Evolutionary conservation across 306 rosid genomes (phyloP).

Genomic region (Heteromeles arbutifolia): DNA sequence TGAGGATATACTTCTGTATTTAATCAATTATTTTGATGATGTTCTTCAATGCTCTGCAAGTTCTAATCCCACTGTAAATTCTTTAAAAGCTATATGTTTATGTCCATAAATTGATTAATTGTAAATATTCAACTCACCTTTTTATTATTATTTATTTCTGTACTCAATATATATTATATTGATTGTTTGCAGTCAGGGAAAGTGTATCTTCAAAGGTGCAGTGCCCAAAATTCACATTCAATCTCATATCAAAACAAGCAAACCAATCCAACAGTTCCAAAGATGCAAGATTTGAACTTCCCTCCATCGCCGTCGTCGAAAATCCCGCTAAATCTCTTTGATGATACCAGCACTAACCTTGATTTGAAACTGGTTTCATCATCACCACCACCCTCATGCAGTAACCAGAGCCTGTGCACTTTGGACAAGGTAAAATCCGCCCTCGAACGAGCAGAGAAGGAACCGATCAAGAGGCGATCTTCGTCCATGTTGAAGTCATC

Average conservation of each 20-base stretch:
- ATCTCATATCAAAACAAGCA: constrained; percentile 31
- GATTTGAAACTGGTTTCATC: constrained; percentile 63
- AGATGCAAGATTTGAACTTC: constrained; percentile 62
- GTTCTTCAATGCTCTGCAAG: constrained; percentile 28
- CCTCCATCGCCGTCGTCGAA: constrained; percentile 60
- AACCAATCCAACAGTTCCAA: constrained; percentile 36
- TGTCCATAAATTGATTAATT: constrained; percentile 14
- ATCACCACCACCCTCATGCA: constrained; percentile 31
- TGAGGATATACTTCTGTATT: not conserved
- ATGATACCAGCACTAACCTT: constrained; percentile 49
- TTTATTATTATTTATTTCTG: not conserved
- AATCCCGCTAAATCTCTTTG: constrained; percentile 53
- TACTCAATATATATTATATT: not conserved
- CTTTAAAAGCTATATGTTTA: constrained; percentile 10
- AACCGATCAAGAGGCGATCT: constrained; percentile 51
- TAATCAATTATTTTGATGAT: constrained; percentile 2
- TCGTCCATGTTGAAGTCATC: constrained; percentile 51
- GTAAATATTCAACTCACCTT: not conserved
- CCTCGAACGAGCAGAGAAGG: constrained; percentile 88
- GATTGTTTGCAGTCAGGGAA: constrained; percentile 73
- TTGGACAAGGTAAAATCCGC: constrained; percentile 94
- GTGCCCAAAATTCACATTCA: constrained; percentile 25
- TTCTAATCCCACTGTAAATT: constrained; percentile 15
- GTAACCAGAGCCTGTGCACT: constrained; percentile 80
- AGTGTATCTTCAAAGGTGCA: constrained; percentile 66